phyloP scores from a whole-genome alignment of 208 protist species.

The Trypanosoma platydactyli region DNA sequence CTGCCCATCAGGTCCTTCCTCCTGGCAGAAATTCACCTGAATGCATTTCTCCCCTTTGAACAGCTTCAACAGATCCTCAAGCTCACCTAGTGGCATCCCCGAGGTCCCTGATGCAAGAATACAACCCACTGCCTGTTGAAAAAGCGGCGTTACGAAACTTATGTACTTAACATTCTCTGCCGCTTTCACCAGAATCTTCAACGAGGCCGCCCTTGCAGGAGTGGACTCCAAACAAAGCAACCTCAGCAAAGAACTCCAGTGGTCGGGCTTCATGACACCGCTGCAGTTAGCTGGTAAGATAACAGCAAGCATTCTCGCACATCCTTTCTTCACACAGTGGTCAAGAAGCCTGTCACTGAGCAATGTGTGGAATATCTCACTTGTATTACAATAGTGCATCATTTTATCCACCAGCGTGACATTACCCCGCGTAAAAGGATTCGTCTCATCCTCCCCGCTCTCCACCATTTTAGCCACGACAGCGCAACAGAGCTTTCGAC shows the following conservation, averaged over 20 bases:
- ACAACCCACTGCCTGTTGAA: constrained; percentile 6
- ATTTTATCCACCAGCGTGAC: constrained; percentile 5
- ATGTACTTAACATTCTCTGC: neutral
- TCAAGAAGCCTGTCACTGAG: constrained; percentile 7
- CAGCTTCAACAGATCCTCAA: constrained; percentile 4
- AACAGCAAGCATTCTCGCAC: neutral
- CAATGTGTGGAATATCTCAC: constrained; percentile 2
- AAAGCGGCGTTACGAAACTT: neutral
- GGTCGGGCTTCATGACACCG: neutral
- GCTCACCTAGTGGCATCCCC: neutral
- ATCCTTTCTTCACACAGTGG: constrained; percentile 13
- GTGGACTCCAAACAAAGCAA: neutral
- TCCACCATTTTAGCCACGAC: constrained; percentile 6
- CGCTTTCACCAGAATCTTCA: constrained; percentile 4
- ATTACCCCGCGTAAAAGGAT: constrained; percentile 3
- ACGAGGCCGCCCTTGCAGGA: neutral
- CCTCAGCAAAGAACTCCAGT: constrained; percentile 12
- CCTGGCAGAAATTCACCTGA: constrained; percentile 6
- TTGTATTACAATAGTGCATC: neutral
- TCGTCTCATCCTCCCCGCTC: neutral
- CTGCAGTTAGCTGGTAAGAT: constrained; percentile 7
- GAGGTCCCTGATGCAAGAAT: neutral
- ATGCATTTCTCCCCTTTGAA: constrained; percentile 9
- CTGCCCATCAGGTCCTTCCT: neutral
- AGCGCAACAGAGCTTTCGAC: constrained; percentile 8